A percentile compares a stretch with the other conserved stretches of the same genome.
phyloP scores from a whole-genome alignment of 2,329 filamentous ascomycete species.

The Aspergillus sp. region DNA sequence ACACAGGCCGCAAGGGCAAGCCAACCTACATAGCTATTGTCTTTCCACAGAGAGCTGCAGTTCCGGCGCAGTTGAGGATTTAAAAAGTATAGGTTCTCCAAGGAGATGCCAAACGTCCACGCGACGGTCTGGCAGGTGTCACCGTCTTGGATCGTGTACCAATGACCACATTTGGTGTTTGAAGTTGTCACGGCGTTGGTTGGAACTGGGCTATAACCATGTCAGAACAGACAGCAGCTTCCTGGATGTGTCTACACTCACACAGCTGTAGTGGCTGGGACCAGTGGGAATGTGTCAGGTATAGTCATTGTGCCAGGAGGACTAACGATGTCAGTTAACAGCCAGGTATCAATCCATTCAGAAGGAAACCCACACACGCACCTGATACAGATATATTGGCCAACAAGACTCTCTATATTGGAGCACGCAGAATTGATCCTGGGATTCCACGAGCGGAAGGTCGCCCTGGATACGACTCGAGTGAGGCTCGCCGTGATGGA shows the following conservation, averaged over 20 bases:
- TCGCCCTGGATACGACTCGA: no score
- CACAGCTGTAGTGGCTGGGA: background rate
- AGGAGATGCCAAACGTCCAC: slow-evolving; percentile 4
- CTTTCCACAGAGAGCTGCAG: slow-evolving; percentile 14
- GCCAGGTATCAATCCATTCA: no score
- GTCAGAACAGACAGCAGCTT: background rate
- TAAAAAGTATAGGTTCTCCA: slow-evolving; percentile 8
- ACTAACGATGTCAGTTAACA: background rate
- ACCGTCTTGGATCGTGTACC: slow-evolving; percentile 3
- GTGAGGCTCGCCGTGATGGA: slow-evolving; percentile 5
- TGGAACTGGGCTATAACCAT: background rate
- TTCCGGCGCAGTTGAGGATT: slow-evolving; percentile 11
- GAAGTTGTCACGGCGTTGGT: background rate
- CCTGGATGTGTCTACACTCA: background rate
- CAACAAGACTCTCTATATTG: slow-evolving; percentile 2
- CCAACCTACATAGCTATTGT: no score
- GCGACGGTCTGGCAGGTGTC: slow-evolving; percentile 5
- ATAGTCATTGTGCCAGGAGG: background rate
- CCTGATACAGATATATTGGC: slow-evolving; percentile 4
- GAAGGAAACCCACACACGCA: slow-evolving; percentile 1
- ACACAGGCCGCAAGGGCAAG: slow-evolving; percentile 8
- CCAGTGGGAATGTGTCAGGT: background rate
- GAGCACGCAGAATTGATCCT: slow-evolving; percentile 5
- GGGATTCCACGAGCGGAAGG: slow-evolving; percentile 11
- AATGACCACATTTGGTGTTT: background rate